A percentile compares a stretch with the other conserved stretches of the same genome.
These are phyloP conservation scores for Diaporthe caulivora DNA, from an alignment of 2,329 filamentous ascomycete species.

Conservation along the genomic window DNA sequence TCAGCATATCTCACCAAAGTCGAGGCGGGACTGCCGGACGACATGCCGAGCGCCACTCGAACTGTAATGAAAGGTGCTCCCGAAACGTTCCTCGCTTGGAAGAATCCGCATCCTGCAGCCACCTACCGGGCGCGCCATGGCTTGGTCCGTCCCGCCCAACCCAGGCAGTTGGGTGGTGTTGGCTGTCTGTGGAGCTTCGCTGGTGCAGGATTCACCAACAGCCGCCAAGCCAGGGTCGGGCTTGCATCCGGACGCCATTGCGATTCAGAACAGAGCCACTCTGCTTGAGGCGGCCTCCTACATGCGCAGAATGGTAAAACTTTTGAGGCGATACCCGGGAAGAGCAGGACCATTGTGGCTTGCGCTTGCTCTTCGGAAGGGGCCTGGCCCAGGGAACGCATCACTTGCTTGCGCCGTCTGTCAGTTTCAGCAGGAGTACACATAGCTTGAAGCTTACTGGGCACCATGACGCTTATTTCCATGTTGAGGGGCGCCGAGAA, in stretches of 20 bases:
- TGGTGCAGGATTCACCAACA: constrained; percentile 22
- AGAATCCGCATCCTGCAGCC: constrained; percentile 13
- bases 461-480: background rate
- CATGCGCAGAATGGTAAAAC: background rate
- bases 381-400: background rate
- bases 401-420: background rate
- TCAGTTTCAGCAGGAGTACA: background rate
- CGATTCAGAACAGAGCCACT: background rate
- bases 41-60: constrained; percentile 1
- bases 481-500: constrained; percentile 1
- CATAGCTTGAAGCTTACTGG: background rate
- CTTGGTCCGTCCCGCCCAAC: constrained; percentile 30
- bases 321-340: background rate
- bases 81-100: constrained; percentile 22
- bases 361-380: constrained; percentile 6
- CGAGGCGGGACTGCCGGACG: background rate
- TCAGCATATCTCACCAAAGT: background rate
- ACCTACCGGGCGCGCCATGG: constrained; percentile 2
- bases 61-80: background rate
- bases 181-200: constrained; percentile 10
- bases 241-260: constrained; percentile 4
- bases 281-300: background rate
- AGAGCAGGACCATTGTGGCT: background rate
- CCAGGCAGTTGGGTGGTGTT: constrained; percentile 31
- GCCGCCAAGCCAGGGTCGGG: constrained; percentile 13